A percentile compares a stretch with the other conserved stretches of the same genome.
Conservation (phyloP, 2,329 filamentous ascomycete species). For the Cordyceps sp. region DNA sequence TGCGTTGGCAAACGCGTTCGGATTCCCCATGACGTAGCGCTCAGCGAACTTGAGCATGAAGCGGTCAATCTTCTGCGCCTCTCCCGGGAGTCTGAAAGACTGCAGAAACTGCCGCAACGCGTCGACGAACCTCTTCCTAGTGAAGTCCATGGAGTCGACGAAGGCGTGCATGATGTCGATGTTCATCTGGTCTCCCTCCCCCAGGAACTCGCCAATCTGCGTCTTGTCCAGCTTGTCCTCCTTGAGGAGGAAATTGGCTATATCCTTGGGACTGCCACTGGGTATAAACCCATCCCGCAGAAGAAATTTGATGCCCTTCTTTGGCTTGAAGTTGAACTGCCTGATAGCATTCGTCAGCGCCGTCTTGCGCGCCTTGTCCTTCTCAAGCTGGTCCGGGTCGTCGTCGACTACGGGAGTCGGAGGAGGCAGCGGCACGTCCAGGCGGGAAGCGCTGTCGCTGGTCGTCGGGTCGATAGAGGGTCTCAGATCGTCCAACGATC, state of each 20-base stretch:
- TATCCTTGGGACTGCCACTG: conserved; percentile 61
- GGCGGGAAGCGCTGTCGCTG: conserved; percentile 42
- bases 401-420: conserved; percentile 64
- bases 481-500: conserved; percentile 30
- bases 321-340: conserved; percentile 96
- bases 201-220: conserved; percentile 83
- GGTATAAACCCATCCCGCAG: conserved; percentile 75
- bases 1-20: conserved; percentile 93
- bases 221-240: conserved; percentile 83
- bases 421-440: conserved; percentile 39
- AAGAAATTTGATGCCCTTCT: conserved; percentile 74
- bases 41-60: conserved; percentile 99
- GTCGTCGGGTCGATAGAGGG: conserved; percentile 53
- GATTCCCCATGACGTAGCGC: conserved; percentile 85
- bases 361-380: conserved; percentile 85
- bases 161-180: conserved; percentile 98
- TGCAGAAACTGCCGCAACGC: conserved; percentile 83
- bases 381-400: conserved; percentile 86
- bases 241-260: conserved; percentile 65
- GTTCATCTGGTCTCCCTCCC: conserved; percentile 83
- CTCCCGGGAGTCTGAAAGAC: conserved; percentile 84
- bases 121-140: conserved; percentile 81
- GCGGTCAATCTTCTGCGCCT: conserved; percentile 97
- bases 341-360: conserved; percentile 76
- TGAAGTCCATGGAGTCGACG: conserved; percentile 89